These are phyloP conservation scores for Auriscalpium vulgare DNA, from an alignment of 768 basidiomycete species.

Conservation along the genomic window DNA sequence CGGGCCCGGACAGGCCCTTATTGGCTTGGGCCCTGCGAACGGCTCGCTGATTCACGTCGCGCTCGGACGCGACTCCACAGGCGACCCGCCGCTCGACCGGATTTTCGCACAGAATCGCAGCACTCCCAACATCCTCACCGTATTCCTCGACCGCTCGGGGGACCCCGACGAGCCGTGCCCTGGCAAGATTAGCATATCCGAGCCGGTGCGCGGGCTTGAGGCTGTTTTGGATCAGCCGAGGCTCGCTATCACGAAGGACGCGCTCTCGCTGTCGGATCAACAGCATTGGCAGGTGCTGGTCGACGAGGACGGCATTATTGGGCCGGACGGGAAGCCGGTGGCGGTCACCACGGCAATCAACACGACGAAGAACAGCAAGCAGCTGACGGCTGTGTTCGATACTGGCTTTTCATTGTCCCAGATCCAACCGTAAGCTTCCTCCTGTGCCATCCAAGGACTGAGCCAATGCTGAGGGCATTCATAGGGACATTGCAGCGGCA, in stretches of 20 bases:
- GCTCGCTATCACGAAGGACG: slow-evolving; percentile 18
- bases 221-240: slow-evolving; percentile 21
- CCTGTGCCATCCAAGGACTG: neutral
- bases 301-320: slow-evolving; percentile 26
- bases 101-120: slow-evolving; percentile 25
- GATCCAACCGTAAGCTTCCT: slow-evolving; percentile 37
- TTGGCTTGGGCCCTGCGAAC: slow-evolving; percentile 25
- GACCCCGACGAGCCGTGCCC: slow-evolving; percentile 20
- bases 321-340: slow-evolving; percentile 25
- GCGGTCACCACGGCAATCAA: slow-evolving; percentile 15
- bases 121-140: slow-evolving; percentile 24
- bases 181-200: slow-evolving; percentile 26
- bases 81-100: slow-evolving; percentile 23
- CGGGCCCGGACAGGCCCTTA: slow-evolving; percentile 11
- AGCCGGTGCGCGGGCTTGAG: slow-evolving; percentile 19
- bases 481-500: slow-evolving; percentile 44
- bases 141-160: slow-evolving; percentile 23
- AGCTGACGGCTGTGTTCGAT: slow-evolving; percentile 56
- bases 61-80: slow-evolving; percentile 10
- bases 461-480: neutral
- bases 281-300: slow-evolving; percentile 27
- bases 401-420: slow-evolving; percentile 65
- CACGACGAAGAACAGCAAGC: slow-evolving; percentile 33
- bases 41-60: slow-evolving; percentile 16
- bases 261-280: neutral